Evolutionary conservation across 2,329 filamentous ascomycete species (phyloP).

Genomic region (Zelopaecilomyces penicillatus): DNA sequence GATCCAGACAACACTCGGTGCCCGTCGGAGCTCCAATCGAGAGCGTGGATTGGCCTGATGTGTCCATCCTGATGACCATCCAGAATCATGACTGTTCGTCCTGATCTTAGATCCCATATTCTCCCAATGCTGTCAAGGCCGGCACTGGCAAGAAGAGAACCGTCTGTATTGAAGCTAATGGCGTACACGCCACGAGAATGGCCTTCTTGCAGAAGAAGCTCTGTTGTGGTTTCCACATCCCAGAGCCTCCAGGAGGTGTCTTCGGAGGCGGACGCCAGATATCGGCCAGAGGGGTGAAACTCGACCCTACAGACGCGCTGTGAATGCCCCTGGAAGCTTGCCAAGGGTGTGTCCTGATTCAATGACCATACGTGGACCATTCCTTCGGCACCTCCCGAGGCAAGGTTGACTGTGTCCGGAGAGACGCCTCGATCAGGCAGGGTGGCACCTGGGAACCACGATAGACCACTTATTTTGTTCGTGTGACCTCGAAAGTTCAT

Average conservation of each 20-base stretch:
- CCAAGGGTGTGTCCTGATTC: slow-evolving; percentile 73
- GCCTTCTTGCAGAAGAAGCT: slow-evolving; percentile 84
- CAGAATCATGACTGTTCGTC: slow-evolving; percentile 89
- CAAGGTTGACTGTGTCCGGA: slow-evolving; percentile 68
- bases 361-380: slow-evolving; percentile 87
- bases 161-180: slow-evolving; percentile 82
- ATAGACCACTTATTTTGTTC: slow-evolving; percentile 79
- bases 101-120: slow-evolving; percentile 90
- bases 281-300: slow-evolving; percentile 86
- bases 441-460: slow-evolving; percentile 82
- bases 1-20: slow-evolving; percentile 89
- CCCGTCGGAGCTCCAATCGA: slow-evolving; percentile 89
- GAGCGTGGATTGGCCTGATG: slow-evolving; percentile 84
- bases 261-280: slow-evolving; percentile 86
- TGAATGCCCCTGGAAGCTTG: slow-evolving; percentile 74
- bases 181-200: slow-evolving; percentile 91
- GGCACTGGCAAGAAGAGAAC: slow-evolving; percentile 82
- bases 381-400: slow-evolving; percentile 82
- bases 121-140: slow-evolving; percentile 90
- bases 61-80: slow-evolving; percentile 74
- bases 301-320: slow-evolving; percentile 86
- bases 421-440: slow-evolving; percentile 63
- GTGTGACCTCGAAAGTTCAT: slow-evolving; percentile 73
- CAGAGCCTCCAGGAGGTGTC: slow-evolving; percentile 96
- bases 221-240: slow-evolving; percentile 80